Conservation (phyloP, 2,329 filamentous ascomycete genomes). For the Sporothrix inflata region DNA sequence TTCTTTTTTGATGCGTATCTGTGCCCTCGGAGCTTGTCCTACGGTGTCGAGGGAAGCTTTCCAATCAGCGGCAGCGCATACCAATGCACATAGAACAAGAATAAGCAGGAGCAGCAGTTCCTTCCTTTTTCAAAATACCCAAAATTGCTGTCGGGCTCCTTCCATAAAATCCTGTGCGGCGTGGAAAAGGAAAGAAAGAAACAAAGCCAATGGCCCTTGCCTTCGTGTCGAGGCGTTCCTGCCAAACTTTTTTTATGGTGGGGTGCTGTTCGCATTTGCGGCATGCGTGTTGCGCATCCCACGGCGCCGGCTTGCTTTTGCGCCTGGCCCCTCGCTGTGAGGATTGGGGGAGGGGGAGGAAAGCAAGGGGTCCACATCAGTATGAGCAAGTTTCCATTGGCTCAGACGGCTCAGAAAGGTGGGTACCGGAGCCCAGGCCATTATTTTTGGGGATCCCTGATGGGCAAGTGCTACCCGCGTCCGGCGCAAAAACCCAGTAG, state of each 20-base stretch:
- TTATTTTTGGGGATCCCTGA: neutral
- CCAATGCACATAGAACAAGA: neutral
- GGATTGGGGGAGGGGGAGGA: neutral
- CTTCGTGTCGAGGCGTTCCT: neutral
- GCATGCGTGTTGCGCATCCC: conserved; percentile 6
- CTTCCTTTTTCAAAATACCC: neutral
- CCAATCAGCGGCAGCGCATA: neutral
- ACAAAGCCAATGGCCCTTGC: neutral
- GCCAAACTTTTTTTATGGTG: conserved; percentile 7
- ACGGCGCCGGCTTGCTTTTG: conserved; percentile 5
- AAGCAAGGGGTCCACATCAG: conserved; percentile 1
- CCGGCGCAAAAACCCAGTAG: conserved; percentile 7
- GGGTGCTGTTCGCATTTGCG: neutral
- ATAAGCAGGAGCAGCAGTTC: neutral
- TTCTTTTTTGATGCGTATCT: neutral
- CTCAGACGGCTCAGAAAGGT: neutral
- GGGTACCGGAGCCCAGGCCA: conserved; percentile 1
- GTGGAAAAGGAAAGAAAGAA: neutral
- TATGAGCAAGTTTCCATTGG: conserved; percentile 36
- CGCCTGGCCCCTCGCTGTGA: neutral
- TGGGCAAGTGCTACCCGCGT: conserved; percentile 11
- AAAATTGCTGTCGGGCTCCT: neutral
- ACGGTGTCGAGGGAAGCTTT: neutral
- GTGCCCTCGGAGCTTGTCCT: conserved; percentile 4
- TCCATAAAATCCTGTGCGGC: neutral